Evolutionary conservation across 139 green algal species (phyloP), one percentile per base, ranked within the genome.

Genomic region (Picochlorum sp.): DNA sequence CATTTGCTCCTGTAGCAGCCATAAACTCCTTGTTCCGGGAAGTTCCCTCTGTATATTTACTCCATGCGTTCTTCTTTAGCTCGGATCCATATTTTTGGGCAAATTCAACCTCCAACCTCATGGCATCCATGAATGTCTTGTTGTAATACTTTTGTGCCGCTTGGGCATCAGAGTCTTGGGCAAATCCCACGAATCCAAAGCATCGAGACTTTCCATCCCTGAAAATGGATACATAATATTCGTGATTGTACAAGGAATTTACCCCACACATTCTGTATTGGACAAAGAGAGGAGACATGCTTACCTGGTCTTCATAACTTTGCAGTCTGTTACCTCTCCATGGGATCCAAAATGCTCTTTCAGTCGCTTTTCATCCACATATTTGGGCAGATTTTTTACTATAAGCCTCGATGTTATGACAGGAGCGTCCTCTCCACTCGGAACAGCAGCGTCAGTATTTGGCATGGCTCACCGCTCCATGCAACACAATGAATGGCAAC

Each of bases 111-210:
- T 32, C 56, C 14, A 99, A 69, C 7, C 83, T 73, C 41, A 44
- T 77, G 1, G 90, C 92, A 76, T 96, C 90, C 18, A 98, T 81
- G 77, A 89, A 99, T 2, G 87, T 85, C 3, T 73, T 73, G 74
- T 97, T 67, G 56, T 93, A 97, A 72, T 97, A 98, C 3, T 84
- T 75, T 20, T 87, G 23, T 0, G 91, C 94, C 5, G 50, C 58
- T 45, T 50, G 58, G 0, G 94, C 91, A 30, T 97, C 73, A 8
- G 82, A 79, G 16, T 74, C 76, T 0, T 75, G 85, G 16, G 80
- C 84, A 79, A 89, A 98, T 44, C 94, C 94, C 5, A 99, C 79
- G 71, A 99, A 99, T 2, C 76, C 92, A 75, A 99, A 89, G 56
- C 90, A 83, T 4, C 94, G 79, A 7, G 91, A 96, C 20, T 75